Conservation (phyloP, 164 flowering plant species). For the Warburgia ugandensis region DNA sequence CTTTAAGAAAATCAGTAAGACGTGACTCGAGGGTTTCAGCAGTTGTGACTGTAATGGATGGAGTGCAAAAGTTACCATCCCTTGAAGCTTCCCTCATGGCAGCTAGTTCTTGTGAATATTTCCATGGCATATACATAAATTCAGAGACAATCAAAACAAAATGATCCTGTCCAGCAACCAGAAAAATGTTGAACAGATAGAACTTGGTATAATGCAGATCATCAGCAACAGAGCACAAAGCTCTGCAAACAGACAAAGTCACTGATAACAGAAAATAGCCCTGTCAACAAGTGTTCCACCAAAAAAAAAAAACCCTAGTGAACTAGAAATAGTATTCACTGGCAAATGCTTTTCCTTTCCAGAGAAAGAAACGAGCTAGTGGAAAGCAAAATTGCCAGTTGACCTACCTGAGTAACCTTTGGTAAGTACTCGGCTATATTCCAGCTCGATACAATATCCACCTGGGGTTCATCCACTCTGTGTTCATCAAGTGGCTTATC, state of each 20-base stretch:
- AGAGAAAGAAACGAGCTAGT: no score
- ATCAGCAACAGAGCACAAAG: no score
- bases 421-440: slow-evolving; percentile 82
- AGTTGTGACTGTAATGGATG: slow-evolving; percentile 68
- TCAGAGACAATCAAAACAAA: slow-evolving; percentile 73
- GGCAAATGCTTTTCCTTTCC: no score
- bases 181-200: slow-evolving; percentile 2
- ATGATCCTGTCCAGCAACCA: slow-evolving; percentile 51
- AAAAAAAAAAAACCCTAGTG: no score
- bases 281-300: no score
- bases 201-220: no score
- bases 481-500: slow-evolving; percentile 20
- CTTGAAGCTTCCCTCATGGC: slow-evolving; percentile 29
- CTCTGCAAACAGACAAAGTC: no score
- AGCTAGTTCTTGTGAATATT: slow-evolving; percentile 56
- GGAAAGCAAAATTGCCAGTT: background rate
- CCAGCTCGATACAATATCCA: slow-evolving; percentile 87
- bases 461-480: slow-evolving; percentile 34
- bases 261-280: no score
- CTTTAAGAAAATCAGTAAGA: slow-evolving; percentile 52
- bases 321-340: no score
- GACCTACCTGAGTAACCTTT: slow-evolving; percentile 61
- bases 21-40: slow-evolving; percentile 58
- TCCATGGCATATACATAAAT: slow-evolving; percentile 86
- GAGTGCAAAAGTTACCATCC: slow-evolving; percentile 62